Evolutionary conservation across 352 stramenopile genomes (phyloP), one percentile per base, ranked within the genome.

Genomic region (Globisporangium cederbergense): DNA sequence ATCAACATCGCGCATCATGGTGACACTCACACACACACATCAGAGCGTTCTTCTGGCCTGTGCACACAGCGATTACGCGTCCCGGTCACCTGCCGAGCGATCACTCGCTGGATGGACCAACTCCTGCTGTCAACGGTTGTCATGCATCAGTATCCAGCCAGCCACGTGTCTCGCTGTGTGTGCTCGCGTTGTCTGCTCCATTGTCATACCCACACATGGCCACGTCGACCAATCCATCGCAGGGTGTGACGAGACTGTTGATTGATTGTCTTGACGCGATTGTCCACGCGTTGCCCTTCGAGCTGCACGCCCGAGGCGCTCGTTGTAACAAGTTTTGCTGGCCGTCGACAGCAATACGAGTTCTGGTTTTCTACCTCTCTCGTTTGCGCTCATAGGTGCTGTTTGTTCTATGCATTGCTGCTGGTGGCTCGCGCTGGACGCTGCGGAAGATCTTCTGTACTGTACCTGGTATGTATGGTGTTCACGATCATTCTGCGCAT

Each of bases 71-170:
- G 22, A 38, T 38, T 38, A 38, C 34, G 34, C 34, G 6, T 10
- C 9, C 34, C 13, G 28, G 25, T 28, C 25, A 28, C 25, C 25
- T 28, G 25, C 2, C 1, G 25, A 28, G 50, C 25, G 28, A 56
- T 56, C 40, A 22, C 49, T 28, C 50, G 13, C 50, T 42, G 50
- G 50, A 56, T 56, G 50, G 50, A 25, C 50, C 28, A 42, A 56
- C 28, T 25, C 28, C 50, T 56, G 16, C 9, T 36, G 50, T 22
- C 50, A 56, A 40, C 13, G 32, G 16, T 28, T 47, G 16, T 47
- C 16, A 47, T 22, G 42, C 42, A 9, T 16, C 40, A 45, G 14
- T 7, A n/a, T 45, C 32, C 32, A 36, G 1, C 38, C 10, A 43
- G 9, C 38, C 38, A 43, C 38, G 38, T n/a, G 40, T 45, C 40